phyloP scores from a whole-genome alignment of 192 early-diverging fungal species.

The Umbelopsis sp. region DNA sequence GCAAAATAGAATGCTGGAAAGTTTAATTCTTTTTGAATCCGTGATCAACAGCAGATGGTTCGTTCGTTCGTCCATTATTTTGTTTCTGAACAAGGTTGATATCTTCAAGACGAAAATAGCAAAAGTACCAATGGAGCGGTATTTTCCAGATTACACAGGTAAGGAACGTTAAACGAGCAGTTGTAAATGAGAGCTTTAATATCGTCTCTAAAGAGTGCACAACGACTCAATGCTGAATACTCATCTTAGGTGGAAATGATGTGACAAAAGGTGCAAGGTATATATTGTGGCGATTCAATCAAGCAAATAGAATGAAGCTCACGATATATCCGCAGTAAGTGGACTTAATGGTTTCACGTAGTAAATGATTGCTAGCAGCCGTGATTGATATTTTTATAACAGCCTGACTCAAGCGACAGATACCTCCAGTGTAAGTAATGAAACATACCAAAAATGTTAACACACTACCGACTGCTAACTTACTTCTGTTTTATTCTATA shows the following conservation, averaged over 20 bases:
- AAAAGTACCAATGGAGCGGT: slow-evolving; percentile 64
- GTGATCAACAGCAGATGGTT: slow-evolving; percentile 87
- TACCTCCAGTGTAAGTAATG: slow-evolving; percentile 70
- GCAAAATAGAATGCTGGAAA: slow-evolving; percentile 82
- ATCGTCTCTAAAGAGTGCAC: too few relatives aligned
- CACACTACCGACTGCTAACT: too few relatives aligned
- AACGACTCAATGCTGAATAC: too few relatives aligned
- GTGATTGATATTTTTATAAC: background rate
- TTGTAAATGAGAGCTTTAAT: too few relatives aligned
- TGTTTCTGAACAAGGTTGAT: slow-evolving; percentile 88
- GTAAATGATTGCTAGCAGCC: background rate
- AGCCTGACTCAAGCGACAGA: slow-evolving; percentile 90
- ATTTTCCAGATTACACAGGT: slow-evolving; percentile 80
- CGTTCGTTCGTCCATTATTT: slow-evolving; percentile 76
- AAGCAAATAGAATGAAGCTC: slow-evolving; percentile 81
- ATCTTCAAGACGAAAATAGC: slow-evolving; percentile 75
- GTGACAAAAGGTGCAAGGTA: slow-evolving; percentile 86
- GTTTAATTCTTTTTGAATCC: slow-evolving; percentile 78
- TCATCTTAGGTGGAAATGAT: slow-evolving; percentile 64
- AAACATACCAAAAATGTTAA: background rate
- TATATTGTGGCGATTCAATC: slow-evolving; percentile 89
- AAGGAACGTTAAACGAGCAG: too few relatives aligned
- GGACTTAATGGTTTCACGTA: background rate
- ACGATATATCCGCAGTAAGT: slow-evolving; percentile 85
- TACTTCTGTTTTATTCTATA: too few relatives aligned